Evolutionary conservation across 2,329 filamentous ascomycete species (phyloP), one percentile per base, ranked within the genome.

Genomic region (Blastomyces percursus): DNA sequence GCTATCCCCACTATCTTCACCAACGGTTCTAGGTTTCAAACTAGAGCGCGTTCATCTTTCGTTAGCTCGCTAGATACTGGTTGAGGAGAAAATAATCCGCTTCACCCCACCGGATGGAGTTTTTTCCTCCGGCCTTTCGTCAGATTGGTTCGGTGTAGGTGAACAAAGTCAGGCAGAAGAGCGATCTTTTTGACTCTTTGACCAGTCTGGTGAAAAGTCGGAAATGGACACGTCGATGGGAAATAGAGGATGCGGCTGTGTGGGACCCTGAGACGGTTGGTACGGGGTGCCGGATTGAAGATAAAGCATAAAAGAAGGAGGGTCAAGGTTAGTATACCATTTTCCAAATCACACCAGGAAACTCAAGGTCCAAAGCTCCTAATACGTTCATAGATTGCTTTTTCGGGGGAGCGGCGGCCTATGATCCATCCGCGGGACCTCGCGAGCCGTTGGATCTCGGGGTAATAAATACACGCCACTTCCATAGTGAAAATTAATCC

Each of bases 1-100:
- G 24, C 40, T 52, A 48, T 40, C 19, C 60, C 38, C 46, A 35
- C 14, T 62, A 46, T 38, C 60, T 27, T 57, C n/a, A 62, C n/a
- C 40, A 27, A 48, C 40, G 51, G 60, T 24, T 51, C 40, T 62
- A 61, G 16, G n/a, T 44, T 61, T 58, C 55, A 38, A 38, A 24
- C 32, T 58, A 44, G 55, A 54, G 11, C 35, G n/a, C 19, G 58
- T 32, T 44, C 27, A 21, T 1, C 7, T 48, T 30, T 24, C 24
- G 14, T 59, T 21, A 19, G 6, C 14, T 46, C n/a, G 57, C 54
- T 57, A 16, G 32, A 14, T 38, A 6, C 21, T 19, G 24, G 8
- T 19, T 44, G 44, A 14, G 35, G 44, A 32, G n/a, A 40, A 44
- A 44, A 60, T 19, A 21, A 30, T 52, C 42, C 46, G 44, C 32